Conservation (phyloP, 1,284 basidiomycete species). For the Mycosarcoma maydis region DNA sequence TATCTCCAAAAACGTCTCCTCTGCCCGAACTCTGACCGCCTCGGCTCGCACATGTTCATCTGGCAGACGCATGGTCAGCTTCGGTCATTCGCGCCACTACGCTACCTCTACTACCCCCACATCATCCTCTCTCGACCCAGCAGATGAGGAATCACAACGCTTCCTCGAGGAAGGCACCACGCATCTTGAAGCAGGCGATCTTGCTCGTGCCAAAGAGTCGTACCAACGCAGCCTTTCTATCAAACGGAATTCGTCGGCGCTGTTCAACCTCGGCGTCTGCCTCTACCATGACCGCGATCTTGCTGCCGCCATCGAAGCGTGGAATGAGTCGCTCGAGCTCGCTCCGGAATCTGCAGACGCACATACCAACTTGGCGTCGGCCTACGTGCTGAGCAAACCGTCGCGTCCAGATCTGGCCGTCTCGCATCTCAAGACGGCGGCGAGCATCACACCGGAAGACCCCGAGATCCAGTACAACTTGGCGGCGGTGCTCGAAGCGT, state of each 20-base stretch:
- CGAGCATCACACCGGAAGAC: slow-evolving; percentile 86
- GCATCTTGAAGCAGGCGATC: slow-evolving; percentile 88
- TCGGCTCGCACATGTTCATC: neutral
- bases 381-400: slow-evolving; percentile 87
- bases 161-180: slow-evolving; percentile 86
- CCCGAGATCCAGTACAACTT: slow-evolving; percentile 94
- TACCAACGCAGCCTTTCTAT: slow-evolving; percentile 85
- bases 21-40: neutral
- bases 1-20: slow-evolving; percentile 1
- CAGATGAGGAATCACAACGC: slow-evolving; percentile 80
- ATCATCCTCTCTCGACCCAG: slow-evolving; percentile 82
- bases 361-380: slow-evolving; percentile 92
- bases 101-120: slow-evolving; percentile 83
- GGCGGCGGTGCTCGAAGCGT: slow-evolving; percentile 87
- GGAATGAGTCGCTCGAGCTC: slow-evolving; percentile 69
- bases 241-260: slow-evolving; percentile 80
- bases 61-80: neutral
- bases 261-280: slow-evolving; percentile 88
- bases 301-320: slow-evolving; percentile 51
- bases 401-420: slow-evolving; percentile 88
- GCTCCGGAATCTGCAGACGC: slow-evolving; percentile 88
- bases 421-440: slow-evolving; percentile 78
- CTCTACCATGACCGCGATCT: slow-evolving; percentile 82
- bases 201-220: slow-evolving; percentile 79
- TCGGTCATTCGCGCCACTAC: slow-evolving; percentile 69